Evolutionary conservation across 352 stramenopile species (phyloP).

Genomic region (Phytopythium sindhum): DNA sequence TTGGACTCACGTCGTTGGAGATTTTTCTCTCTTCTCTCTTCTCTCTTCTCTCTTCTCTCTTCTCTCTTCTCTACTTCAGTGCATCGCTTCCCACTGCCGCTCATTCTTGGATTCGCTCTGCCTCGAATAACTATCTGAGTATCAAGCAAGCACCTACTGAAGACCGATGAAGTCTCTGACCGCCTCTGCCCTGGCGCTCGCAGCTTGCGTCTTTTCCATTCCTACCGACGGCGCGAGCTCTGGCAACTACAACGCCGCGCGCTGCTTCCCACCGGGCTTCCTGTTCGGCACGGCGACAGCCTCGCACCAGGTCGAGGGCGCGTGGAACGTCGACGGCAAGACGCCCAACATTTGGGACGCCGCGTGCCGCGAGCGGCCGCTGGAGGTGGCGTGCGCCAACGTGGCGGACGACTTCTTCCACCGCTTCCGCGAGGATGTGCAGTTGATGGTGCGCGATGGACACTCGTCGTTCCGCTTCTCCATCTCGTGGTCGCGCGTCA

Average conservation of each 20-base stretch:
- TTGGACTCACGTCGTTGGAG: not conserved
- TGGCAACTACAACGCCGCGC: not conserved
- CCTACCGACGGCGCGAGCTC: not conserved
- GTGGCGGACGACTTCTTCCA: conserved; percentile 89
- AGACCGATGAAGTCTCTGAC: not conserved
- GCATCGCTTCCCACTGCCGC: not conserved
- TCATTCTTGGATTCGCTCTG: not conserved
- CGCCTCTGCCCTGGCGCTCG: not conserved
- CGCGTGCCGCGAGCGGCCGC: not conserved
- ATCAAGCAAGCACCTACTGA: not conserved
- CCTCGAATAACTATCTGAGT: not conserved
- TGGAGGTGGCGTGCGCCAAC: conserved; percentile 1
- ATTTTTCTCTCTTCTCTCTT: not conserved
- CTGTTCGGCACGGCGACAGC: conserved; percentile 2
- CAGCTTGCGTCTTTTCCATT: not conserved
- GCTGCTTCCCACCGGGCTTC: conserved; percentile 1
- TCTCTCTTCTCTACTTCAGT: not conserved
- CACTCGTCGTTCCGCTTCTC: conserved; percentile 84
- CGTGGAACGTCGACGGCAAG: not conserved
- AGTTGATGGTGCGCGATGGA: conserved; percentile 86
- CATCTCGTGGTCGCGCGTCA: conserved; percentile 88
- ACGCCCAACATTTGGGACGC: conserved; percentile 1
- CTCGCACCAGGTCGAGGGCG: conserved; percentile 7
- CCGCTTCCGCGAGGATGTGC: conserved; percentile 85
- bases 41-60: not conserved